Percentiles rank a stretch among this genome's conserved stretches.
These are phyloP conservation scores for Fraxinus nigra DNA, from an alignment of 305 asterid species.

Conservation along the genomic window DNA sequence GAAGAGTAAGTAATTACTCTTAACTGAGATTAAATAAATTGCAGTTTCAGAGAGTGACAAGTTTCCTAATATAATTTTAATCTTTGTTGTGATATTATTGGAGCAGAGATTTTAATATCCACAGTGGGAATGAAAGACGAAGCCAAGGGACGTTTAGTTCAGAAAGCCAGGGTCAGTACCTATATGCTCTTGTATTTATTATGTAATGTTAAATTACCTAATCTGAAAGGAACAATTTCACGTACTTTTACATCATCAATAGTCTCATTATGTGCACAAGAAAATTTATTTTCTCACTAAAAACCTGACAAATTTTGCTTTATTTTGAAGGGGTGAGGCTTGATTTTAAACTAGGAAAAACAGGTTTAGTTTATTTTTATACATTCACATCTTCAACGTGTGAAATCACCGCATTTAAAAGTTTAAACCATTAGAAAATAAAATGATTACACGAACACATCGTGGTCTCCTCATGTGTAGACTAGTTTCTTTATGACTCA, in stretches of 20 bases:
- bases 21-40: background rate
- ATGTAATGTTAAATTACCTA: background rate
- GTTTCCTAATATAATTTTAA: background rate
- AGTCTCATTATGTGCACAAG: background rate
- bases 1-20: constrained; percentile 50
- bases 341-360: background rate
- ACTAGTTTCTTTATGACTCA: background rate
- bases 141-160: constrained; percentile 63
- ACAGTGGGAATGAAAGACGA: constrained; percentile 81
- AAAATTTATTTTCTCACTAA: background rate
- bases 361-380: background rate
- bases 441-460: background rate
- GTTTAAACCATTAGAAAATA: background rate
- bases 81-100: constrained; percentile 10
- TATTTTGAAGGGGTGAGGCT: background rate
- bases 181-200: background rate
- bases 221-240: background rate
- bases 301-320: background rate
- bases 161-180: constrained; percentile 72
- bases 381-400: background rate
- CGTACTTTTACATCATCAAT: too few species aligned
- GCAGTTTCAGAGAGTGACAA: background rate
- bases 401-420: background rate
- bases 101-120: constrained; percentile 59
- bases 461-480: background rate